These are phyloP conservation scores for Paspalum notatum DNA, from an alignment of 176 grass and related monocot genomes.

Conservation along the genomic window DNA sequence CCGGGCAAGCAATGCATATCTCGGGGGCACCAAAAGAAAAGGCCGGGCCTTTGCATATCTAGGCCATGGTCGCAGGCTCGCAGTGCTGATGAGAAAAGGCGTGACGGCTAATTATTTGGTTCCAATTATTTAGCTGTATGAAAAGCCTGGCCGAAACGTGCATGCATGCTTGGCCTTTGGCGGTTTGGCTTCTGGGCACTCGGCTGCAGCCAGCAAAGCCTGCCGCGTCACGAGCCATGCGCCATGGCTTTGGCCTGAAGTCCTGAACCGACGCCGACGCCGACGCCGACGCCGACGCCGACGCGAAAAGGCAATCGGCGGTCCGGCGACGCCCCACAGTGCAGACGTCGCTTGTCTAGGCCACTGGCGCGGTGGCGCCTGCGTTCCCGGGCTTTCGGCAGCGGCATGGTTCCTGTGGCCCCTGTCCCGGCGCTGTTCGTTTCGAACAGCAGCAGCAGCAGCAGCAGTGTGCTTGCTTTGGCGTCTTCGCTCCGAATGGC, in stretches of 20 bases:
- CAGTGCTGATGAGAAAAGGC: constrained; percentile 28
- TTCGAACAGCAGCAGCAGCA: not conserved
- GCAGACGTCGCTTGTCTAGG: not conserved
- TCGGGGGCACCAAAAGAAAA: constrained; percentile 37
- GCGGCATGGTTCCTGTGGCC: not conserved
- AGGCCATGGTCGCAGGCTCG: not conserved
- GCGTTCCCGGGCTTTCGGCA: constrained; percentile 16
- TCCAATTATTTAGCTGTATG: constrained; percentile 18
- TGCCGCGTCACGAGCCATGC: constrained; percentile 3
- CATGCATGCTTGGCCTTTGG: constrained; percentile 43
- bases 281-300: no score
- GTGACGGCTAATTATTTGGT: not conserved
- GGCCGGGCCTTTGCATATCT: not conserved
- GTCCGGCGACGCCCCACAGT: not conserved
- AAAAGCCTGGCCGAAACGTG: constrained; percentile 29
- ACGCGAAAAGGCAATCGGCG: not conserved
- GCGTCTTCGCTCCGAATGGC: not conserved
- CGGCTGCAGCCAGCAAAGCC: not conserved
- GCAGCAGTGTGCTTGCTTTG: constrained; percentile 3
- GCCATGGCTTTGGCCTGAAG: not conserved
- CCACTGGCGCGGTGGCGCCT: no score
- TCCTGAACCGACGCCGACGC: not conserved
- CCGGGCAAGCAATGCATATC: constrained; percentile 12
- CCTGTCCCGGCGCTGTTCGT: not conserved
- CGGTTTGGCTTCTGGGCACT: constrained; percentile 1